phyloP scores from a whole-genome alignment of 768 basidiomycete species.

The Suillus fuscotomentosus region DNA sequence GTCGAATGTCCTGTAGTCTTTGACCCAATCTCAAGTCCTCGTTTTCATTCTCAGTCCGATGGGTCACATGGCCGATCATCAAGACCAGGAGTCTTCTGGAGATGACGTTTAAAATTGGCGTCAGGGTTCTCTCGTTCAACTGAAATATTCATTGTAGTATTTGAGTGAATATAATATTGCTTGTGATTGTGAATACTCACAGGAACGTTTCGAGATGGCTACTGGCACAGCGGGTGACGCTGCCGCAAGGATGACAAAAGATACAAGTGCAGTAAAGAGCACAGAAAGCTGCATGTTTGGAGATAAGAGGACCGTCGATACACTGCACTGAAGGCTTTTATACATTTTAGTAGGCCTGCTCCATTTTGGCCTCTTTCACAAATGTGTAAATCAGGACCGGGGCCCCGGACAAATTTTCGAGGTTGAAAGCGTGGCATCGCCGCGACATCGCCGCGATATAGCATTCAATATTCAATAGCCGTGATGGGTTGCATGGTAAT shows the following conservation, averaged over 20 bases:
- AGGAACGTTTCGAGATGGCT: not conserved
- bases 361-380: too few species aligned
- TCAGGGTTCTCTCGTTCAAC: not conserved
- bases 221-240: not conserved
- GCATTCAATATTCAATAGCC: not conserved
- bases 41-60: too few species aligned
- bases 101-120: not conserved
- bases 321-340: not conserved
- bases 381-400: too few species aligned
- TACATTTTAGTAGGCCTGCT: not conserved
- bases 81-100: not conserved
- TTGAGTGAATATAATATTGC: not conserved
- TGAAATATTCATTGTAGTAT: not conserved
- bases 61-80: too few species aligned
- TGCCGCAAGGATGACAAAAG: not conserved
- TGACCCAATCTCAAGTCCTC: too few species aligned
- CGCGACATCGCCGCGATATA: not conserved
- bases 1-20: too few species aligned
- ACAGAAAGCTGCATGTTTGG: not conserved
- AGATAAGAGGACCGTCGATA: not conserved
- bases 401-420: not conserved
- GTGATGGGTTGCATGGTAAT: not conserved
- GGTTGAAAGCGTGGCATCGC: too few species aligned
- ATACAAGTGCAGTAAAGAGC: not conserved
- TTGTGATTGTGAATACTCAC: not conserved